Conservation (phyloP, 1,284 basidiomycete genomes). For the Cryptococcus deneoformans region DNA sequence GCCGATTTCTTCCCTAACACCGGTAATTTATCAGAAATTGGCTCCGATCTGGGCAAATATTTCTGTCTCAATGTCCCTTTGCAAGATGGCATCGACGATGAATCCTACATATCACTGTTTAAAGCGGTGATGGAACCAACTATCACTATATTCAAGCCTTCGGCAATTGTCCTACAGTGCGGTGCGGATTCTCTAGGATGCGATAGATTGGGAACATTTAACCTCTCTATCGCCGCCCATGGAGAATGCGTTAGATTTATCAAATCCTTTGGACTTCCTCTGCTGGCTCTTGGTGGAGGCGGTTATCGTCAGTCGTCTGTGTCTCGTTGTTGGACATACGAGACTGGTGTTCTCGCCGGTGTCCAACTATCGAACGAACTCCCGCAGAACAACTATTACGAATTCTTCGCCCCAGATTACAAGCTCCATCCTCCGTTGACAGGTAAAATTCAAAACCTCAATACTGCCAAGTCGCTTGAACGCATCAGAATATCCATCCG, state of each 20-base stretch:
- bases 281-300: conserved; percentile 89
- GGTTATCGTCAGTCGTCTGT: conserved; percentile 86
- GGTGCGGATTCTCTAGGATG: conserved; percentile 95
- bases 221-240: conserved; percentile 97
- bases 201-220: conserved; percentile 94
- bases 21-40: conserved; percentile 85
- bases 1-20: conserved; percentile 98
- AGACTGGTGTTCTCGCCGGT: conserved; percentile 90
- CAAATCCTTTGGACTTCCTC: conserved; percentile 82
- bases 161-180: conserved; percentile 92
- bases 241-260: conserved; percentile 98
- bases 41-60: conserved; percentile 83
- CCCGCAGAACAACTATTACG: conserved; percentile 84
- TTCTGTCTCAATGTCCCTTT: conserved; percentile 95
- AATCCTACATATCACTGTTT: conserved; percentile 92
- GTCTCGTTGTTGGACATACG: conserved; percentile 98
- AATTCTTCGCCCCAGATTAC: conserved; percentile 90
- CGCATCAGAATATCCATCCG: conserved; percentile 79
- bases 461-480: conserved; percentile 76
- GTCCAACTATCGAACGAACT: conserved; percentile 79
- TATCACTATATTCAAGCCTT: conserved; percentile 83
- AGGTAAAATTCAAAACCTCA: conserved; percentile 88
- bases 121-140: conserved; percentile 95
- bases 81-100: conserved; percentile 95
- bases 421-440: conserved; percentile 90